Percentiles rank a stretch among this genome's conserved stretches.
phyloP scores from a whole-genome alignment of 129 eudicot genomes.

The Helianthus annuus region HanXRQr2.0-SUNRISE NC_035437.2:140246754-140247253 shows the following conservation, averaged over 20 bases:
- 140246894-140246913: constrained; percentile 20
- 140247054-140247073: constrained; percentile 6
- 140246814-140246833: constrained; percentile 23
- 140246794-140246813: constrained; percentile 27
- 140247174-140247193: constrained; percentile 6
- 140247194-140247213: constrained; percentile 9
- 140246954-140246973: constrained; percentile 20
- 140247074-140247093: neutral
- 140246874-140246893: constrained; percentile 31
- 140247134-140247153: neutral
- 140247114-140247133: too few species aligned
- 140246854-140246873: constrained; percentile 30
- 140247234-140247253: neutral
- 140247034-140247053: neutral
- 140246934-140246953: constrained; percentile 21
- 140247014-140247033: too few species aligned
- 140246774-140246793: constrained; percentile 21
- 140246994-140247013: neutral
- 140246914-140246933: constrained; percentile 21
- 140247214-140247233: neutral
- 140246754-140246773: constrained; percentile 23
- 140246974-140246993: neutral
- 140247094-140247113: neutral
- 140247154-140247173: neutral
- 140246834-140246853: constrained; percentile 18